Evolutionary conservation across 192 early-diverging fungal species (phyloP).

Genomic region (Podila clonocystis): DNA sequence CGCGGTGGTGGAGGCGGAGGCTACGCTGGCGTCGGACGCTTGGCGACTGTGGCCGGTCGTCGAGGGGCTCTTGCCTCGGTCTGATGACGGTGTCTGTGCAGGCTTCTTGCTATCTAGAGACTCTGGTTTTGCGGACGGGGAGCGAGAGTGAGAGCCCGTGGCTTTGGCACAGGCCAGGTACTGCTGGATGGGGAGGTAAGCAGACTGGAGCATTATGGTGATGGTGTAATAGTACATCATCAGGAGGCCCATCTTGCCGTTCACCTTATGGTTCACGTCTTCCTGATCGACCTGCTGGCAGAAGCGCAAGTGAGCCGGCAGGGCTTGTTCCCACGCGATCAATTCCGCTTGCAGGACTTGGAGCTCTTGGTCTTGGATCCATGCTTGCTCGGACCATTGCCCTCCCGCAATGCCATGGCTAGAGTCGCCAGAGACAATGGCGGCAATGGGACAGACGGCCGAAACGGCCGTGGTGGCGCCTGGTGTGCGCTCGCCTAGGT

Average conservation of each 20-base stretch:
- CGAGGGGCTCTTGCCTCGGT: slow-evolving; percentile 9
- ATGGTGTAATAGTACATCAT: slow-evolving; percentile 47
- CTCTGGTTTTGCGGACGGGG: slow-evolving; percentile 17
- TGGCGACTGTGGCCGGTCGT: not conserved
- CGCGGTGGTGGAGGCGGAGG: too few relatives aligned
- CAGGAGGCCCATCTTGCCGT: slow-evolving; percentile 31
- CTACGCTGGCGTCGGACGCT: too few relatives aligned
- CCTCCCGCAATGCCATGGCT: slow-evolving; percentile 9
- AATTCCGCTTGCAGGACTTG: slow-evolving; percentile 39
- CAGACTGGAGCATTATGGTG: slow-evolving; percentile 48
- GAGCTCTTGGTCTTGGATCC: slow-evolving; percentile 42
- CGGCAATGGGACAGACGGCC: not conserved
- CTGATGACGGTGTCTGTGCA: slow-evolving; percentile 10
- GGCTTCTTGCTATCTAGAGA: slow-evolving; percentile 16
- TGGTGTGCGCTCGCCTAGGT: slow-evolving; percentile 1
- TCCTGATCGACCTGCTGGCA: slow-evolving; percentile 18
- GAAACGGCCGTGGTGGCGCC: not conserved
- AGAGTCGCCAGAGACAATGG: not conserved
- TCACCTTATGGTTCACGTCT: slow-evolving; percentile 41
- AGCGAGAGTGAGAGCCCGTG: not conserved
- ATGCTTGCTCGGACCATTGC: slow-evolving; percentile 34
- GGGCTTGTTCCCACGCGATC: slow-evolving; percentile 31
- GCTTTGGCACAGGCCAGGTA: slow-evolving; percentile 6
- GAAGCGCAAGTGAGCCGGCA: slow-evolving; percentile 23
- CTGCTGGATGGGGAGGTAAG: slow-evolving; percentile 38